Evolutionary conservation across 1,284 basidiomycete species (phyloP), one percentile per base, ranked within the genome.

Genomic region (Dichomitus squalens): DNA sequence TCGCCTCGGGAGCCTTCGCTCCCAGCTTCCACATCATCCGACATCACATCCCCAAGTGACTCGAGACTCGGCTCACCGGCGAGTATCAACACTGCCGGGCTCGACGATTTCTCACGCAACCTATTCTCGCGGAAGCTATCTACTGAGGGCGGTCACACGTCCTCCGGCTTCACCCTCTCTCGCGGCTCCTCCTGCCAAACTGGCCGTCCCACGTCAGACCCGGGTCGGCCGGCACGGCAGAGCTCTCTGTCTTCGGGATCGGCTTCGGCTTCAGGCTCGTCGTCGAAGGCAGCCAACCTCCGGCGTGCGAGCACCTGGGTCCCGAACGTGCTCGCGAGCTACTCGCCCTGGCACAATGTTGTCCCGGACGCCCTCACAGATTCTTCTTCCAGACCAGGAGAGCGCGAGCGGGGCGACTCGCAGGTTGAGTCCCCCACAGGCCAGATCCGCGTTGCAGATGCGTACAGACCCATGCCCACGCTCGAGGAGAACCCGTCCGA

Each of bases 391-490:
- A 21, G 31, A 14, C 27, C 16, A 20, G 55, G 39, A n/a, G 36
- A 16, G 34, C 27, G 20, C 1, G 44, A 34, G 49, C 43, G 35
- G 1, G 40, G 18, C 7, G 25, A 16, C 14, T 18, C 33, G 14
- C 11, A 35, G 35, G n/a, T 20, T 25, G 53, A 53, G 47, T 63
- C 61, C 20, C 61, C 61, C 4, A 36, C 55, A 11, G 55, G 58
- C 8, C 53, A 63, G 38, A 29, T 63, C 11, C 61, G 61, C 23
- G 46, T 53, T 5, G 46, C 58, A n/a, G 61, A 63, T 8, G 61
- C 49, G 41, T 63, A 59, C 53, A 44, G 61, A 34, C 58, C 61
- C 27, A 59, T 63, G 61, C 61, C 61, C 18, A 63, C 61, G 50
- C 21, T 63, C 18, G 23, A 34, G 50, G 61, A 63, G 51, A 53